Percentiles rank a stretch among this genome's conserved stretches.
Evolutionary conservation across 805 yeast genomes (phyloP).

Genomic region (Wickerhamiella alocasiicola): DNA sequence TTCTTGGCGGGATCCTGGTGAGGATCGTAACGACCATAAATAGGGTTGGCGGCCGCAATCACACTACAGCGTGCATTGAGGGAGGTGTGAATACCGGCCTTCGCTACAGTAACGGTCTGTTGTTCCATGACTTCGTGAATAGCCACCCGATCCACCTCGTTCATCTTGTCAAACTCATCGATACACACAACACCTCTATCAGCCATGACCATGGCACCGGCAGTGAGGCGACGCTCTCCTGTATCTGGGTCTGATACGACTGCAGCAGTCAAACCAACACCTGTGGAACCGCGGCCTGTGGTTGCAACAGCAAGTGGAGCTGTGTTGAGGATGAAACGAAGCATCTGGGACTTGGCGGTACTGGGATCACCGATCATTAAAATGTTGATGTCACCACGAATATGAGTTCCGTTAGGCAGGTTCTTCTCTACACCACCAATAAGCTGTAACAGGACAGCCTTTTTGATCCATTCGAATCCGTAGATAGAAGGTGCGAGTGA

Average conservation of each 20-base stretch:
- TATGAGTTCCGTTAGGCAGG: slow-evolving; percentile 86
- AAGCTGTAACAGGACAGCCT: slow-evolving; percentile 80
- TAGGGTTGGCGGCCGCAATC: slow-evolving; percentile 96
- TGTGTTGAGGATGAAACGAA: slow-evolving; percentile 86
- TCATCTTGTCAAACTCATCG: slow-evolving; percentile 98
- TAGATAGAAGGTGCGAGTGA: slow-evolving; percentile 93
- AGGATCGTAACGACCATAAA: slow-evolving; percentile 90
- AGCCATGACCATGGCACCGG: slow-evolving; percentile 98
- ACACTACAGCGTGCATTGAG: slow-evolving; percentile 94
- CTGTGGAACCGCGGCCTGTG: slow-evolving; percentile 98
- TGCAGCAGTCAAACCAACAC: slow-evolving; percentile 98
- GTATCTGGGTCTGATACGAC: slow-evolving; percentile 94
- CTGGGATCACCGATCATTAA: slow-evolving; percentile 98
- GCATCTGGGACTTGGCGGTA: slow-evolving; percentile 92
- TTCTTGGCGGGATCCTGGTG: slow-evolving; percentile 94
- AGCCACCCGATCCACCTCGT: slow-evolving; percentile 91
- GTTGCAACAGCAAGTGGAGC: slow-evolving; percentile 95
- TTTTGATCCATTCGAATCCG: slow-evolving; percentile 83
- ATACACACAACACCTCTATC: slow-evolving; percentile 96
- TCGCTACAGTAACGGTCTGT: slow-evolving; percentile 95
- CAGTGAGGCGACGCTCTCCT: slow-evolving; percentile 91
- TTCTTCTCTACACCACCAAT: slow-evolving; percentile 93
- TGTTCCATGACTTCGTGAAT: slow-evolving; percentile 99
- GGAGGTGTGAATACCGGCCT: slow-evolving; percentile 96
- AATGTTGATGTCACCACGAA: slow-evolving; percentile 94